These are phyloP conservation scores for Bryoerythrophyllum caledonicum DNA, from an alignment of 225 moss, liverwort and hornwort species.

Conservation along the genomic window DNA sequence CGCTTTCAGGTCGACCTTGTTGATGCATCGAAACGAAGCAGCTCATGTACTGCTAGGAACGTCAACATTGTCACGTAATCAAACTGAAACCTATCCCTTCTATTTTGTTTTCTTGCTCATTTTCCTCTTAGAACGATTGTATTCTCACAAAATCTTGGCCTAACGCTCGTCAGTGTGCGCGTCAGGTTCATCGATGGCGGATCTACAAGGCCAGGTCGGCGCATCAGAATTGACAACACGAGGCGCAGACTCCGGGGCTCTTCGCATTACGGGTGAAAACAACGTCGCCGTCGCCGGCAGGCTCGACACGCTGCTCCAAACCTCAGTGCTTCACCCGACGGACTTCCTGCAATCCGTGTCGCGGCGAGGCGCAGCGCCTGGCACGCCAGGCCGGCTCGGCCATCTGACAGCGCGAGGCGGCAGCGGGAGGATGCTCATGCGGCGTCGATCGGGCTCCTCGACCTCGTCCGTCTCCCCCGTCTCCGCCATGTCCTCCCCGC, in stretches of 20 bases:
- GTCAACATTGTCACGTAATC: background rate
- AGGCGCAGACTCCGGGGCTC: background rate
- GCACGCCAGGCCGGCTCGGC: background rate
- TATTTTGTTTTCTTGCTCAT: too few species aligned
- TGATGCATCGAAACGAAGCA: background rate
- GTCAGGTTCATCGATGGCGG: background rate
- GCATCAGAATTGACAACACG: constrained; percentile 13
- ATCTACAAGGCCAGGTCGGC: background rate
- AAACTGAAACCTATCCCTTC: background rate
- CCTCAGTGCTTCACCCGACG: constrained; percentile 19
- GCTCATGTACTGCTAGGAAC: background rate
- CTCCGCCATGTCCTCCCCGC: background rate
- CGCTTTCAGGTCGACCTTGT: background rate
- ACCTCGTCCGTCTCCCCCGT: background rate
- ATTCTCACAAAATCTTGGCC: too few species aligned
- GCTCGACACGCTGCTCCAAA: background rate
- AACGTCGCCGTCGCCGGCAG: too few species aligned
- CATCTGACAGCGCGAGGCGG: background rate
- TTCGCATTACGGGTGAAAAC: background rate
- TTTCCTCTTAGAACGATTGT: too few species aligned
- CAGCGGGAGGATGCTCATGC: background rate
- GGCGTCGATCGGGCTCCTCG: constrained; percentile 1
- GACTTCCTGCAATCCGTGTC: constrained; percentile 17
- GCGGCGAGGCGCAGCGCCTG: constrained; percentile 1
- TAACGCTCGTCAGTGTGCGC: background rate